Conservation (phyloP, 1,284 basidiomycete genomes). For the Melampsora larici-populina region DNA sequence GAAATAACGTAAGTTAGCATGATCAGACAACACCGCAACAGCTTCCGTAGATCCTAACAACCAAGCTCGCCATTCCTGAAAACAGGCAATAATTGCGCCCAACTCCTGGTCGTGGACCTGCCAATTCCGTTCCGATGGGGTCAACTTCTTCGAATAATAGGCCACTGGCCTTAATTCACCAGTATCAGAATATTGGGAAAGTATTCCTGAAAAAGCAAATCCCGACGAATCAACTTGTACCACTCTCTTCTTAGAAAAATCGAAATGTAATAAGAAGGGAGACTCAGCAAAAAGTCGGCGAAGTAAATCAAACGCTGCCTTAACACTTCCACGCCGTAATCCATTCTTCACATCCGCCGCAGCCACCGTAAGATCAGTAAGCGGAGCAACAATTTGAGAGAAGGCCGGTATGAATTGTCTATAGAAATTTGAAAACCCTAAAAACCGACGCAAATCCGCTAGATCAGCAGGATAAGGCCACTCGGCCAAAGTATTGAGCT, state of each 20-base stretch:
- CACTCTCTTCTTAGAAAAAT: no score
- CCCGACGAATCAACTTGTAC: constrained; percentile 51
- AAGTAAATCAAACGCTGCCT: constrained; percentile 12
- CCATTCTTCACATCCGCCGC: not conserved
- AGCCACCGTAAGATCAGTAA: constrained; percentile 6
- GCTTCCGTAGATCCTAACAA: not conserved
- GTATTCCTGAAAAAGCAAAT: constrained; percentile 41
- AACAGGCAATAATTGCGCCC: not conserved
- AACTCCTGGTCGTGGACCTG: constrained; percentile 7
- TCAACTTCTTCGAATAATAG: no score
- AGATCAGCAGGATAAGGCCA: constrained; percentile 10
- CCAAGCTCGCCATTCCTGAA: constrained; percentile 3
- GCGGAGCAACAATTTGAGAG: constrained; percentile 2
- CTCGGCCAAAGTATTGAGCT: not conserved
- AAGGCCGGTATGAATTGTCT: constrained; percentile 15
- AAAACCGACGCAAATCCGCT: not conserved
- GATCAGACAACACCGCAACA: constrained; percentile 4
- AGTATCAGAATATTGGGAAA: constrained; percentile 28
- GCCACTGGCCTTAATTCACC: constrained; percentile 22
- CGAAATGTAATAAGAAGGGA: constrained; percentile 11
- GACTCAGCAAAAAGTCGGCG: not conserved
- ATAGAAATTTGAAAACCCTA: not conserved
- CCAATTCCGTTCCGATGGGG: no score
- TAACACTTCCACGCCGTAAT: no score
- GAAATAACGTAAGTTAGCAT: no score